These are phyloP conservation scores for Sonneratia alba DNA, from an alignment of 345 rosid genomes.

Conservation along the genomic window DNA sequence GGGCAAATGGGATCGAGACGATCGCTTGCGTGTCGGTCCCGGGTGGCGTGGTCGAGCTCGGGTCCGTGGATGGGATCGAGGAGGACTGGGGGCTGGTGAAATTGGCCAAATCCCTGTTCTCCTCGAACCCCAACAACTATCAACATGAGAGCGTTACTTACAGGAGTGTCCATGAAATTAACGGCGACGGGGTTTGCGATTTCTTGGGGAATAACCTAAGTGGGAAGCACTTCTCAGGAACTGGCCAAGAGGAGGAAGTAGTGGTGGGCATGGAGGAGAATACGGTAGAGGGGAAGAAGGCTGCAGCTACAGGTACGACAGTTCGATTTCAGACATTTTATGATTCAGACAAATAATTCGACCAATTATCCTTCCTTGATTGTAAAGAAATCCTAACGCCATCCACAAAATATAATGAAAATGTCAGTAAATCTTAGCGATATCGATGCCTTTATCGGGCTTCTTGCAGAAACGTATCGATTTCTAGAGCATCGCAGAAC, in stretches of 20 bases:
- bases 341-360: too few species aligned
- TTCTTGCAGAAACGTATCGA: too few species aligned
- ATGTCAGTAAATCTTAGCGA: too few species aligned
- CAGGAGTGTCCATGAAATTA: neutral
- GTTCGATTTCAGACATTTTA: neutral
- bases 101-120: conserved; percentile 27
- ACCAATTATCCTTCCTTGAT: too few species aligned
- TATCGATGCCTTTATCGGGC: too few species aligned
- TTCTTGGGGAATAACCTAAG: neutral
- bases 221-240: neutral
- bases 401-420: too few species aligned
- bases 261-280: neutral
- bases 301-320: neutral
- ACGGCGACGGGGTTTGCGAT: neutral
- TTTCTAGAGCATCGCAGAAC: too few species aligned
- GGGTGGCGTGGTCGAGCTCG: conserved; percentile 50
- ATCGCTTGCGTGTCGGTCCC: conserved; percentile 35
- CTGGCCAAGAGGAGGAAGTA: neutral
- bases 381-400: too few species aligned
- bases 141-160: neutral
- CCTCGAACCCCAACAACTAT: neutral
- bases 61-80: conserved; percentile 28
- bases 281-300: neutral
- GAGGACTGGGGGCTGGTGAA: conserved; percentile 31
- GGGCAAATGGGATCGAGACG: conserved; percentile 36